Conservation (phyloP, 495 filamentous ascomycete species). For the Penicillium parvum region DNA sequence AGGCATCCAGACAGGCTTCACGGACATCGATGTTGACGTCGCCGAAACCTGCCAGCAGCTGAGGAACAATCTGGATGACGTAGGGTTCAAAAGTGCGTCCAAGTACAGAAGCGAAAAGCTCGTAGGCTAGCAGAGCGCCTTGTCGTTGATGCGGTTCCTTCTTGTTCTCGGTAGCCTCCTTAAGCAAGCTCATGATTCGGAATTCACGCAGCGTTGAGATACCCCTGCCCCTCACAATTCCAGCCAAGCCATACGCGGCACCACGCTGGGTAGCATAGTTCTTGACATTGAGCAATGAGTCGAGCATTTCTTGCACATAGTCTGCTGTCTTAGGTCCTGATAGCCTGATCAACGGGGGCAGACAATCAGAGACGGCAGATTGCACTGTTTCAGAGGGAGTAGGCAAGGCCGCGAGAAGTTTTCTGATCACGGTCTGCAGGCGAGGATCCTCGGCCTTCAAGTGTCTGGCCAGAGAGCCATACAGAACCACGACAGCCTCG, state of each 20-base stretch:
- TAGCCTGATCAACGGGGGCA: slow-evolving; percentile 81
- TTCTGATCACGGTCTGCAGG: slow-evolving; percentile 76
- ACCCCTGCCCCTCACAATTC: slow-evolving; percentile 80
- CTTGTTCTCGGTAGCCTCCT: slow-evolving; percentile 79
- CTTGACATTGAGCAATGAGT: slow-evolving; percentile 75
- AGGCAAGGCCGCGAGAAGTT: slow-evolving; percentile 77
- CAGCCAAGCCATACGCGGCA: slow-evolving; percentile 91
- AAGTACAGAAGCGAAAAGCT: slow-evolving; percentile 79
- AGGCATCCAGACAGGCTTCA: slow-evolving; percentile 85
- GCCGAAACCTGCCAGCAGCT: slow-evolving; percentile 83
- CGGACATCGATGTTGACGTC: slow-evolving; percentile 84
- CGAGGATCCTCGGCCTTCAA: slow-evolving; percentile 76
- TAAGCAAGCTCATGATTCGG: slow-evolving; percentile 76
- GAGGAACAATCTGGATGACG: slow-evolving; percentile 89
- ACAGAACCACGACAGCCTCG: slow-evolving; percentile 95
- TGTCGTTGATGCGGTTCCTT: slow-evolving; percentile 85
- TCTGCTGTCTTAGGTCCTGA: slow-evolving; percentile 68
- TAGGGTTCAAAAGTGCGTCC: slow-evolving; percentile 92
- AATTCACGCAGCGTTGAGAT: slow-evolving; percentile 78
- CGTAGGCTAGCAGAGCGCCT: slow-evolving; percentile 83
- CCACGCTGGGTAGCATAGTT: slow-evolving; percentile 87
- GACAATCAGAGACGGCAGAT: slow-evolving; percentile 88
- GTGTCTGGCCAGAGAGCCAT: slow-evolving; percentile 87
- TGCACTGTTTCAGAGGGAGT: slow-evolving; percentile 97
- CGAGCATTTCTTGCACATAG: slow-evolving; percentile 76